Evolutionary conservation across 805 yeast species (phyloP), one percentile per base, ranked within the genome.

Genomic region (Yarrowia hollandica): DNA sequence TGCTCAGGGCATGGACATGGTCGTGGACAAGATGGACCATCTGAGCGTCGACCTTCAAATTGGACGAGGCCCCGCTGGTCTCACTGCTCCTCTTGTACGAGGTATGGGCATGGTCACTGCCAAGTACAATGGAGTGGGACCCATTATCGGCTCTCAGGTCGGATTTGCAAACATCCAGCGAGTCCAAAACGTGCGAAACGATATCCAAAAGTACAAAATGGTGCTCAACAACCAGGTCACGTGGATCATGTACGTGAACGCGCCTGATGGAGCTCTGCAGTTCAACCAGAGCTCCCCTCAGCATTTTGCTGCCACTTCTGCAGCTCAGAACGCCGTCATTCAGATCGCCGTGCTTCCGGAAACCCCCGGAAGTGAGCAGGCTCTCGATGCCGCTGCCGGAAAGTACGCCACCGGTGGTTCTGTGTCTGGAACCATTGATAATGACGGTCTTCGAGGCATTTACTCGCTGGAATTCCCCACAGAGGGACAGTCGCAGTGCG

Each of bases 161-260:
- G 96, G 95, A 0, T 75, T 87, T 58, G 80, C 78, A 62, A 73
- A 74, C 16, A 75, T 86, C 59, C 72, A 74, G 2, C 74, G 71
- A 26, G 69, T 65, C 1, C 73, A 75, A 1, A 69, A 74, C 3
- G 72, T 77, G 22, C 68, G 76, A 61, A 59, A 76, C 46, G 71
- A 77, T 16, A 68, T 78, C n/a, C 68, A 72, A 59, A 88, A 86
- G 68, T 88, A 83, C 67, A 70, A 75, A 21, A 76, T 80, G 4
- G 72, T 74, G 7, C 75, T 89, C 58, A 77, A 78, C 64, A 83
- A 84, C 68, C 80, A 77, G 28, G 76, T 77, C 14, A 75, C 70
- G 14, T 89, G 96, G 94, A 74, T 82, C n/a, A 72, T 88, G 31
- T 89, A 86, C 65, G 82, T 60, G 66, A 72, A 30, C 65, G 74